These are phyloP conservation scores for Heterobasidion parviporum DNA, from an alignment of 1,284 basidiomycete genomes.

Conservation along the genomic window DNA sequence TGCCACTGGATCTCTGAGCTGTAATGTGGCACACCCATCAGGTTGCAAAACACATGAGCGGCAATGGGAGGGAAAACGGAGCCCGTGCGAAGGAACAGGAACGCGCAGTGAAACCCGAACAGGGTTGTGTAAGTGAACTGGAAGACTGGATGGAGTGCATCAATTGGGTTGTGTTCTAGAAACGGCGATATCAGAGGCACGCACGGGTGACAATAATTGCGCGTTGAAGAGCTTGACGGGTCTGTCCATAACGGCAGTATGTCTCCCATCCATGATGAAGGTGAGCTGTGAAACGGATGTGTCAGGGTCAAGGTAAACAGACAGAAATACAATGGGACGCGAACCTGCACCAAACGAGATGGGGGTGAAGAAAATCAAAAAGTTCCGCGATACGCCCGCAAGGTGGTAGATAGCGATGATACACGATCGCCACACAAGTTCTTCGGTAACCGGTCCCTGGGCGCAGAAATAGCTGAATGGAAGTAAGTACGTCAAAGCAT, in stretches of 20 bases:
- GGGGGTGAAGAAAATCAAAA: constrained; percentile 76
- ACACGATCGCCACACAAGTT: constrained; percentile 86
- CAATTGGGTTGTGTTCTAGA: neutral
- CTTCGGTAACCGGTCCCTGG: constrained; percentile 88
- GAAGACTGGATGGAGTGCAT: constrained; percentile 45
- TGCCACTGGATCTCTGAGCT: constrained; percentile 24
- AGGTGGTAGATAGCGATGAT: constrained; percentile 71
- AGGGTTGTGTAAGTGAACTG: constrained; percentile 86
- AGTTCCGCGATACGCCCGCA: constrained; percentile 42
- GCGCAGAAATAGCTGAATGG: constrained; percentile 1
- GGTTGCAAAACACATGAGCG: constrained; percentile 88
- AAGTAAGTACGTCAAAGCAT: neutral
- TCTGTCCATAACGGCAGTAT: constrained; percentile 67
- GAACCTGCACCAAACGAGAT: constrained; percentile 83
- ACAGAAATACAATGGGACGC: constrained; percentile 15
- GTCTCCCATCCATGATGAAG: constrained; percentile 86
- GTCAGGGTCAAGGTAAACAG: constrained; percentile 1
- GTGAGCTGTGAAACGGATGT: constrained; percentile 53
- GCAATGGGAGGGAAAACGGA: constrained; percentile 54
- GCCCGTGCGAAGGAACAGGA: constrained; percentile 78
- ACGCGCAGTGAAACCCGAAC: constrained; percentile 88
- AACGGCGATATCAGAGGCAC: constrained; percentile 18
- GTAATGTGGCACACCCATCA: constrained; percentile 81
- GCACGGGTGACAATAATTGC: constrained; percentile 56
- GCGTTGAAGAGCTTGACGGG: constrained; percentile 46